Evolutionary conservation across 2,329 filamentous ascomycete genomes (phyloP), one percentile per base, ranked within the genome.

Genomic region (Aspergillus aculeatinus): DNA sequence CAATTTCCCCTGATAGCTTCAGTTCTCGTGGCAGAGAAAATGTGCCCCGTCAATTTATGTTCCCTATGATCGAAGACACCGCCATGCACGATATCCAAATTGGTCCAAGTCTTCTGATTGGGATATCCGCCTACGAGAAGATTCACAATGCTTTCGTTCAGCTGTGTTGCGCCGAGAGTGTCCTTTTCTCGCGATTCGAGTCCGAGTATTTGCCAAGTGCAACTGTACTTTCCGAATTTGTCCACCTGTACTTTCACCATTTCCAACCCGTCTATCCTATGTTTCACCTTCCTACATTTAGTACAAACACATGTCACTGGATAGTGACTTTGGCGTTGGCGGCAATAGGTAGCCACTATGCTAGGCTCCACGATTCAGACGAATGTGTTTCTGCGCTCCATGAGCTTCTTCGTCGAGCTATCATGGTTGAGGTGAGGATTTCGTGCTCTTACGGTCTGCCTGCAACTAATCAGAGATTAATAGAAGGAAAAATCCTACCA

Each of bases 251-350:
- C 63, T 74, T 77, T 25, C 67, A 72, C 44, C 70, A 72, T 48
- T 79, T 79, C 33, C 74, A 79, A 48, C 64, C 72, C 2, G 71
- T 74, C 51, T 76, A 79, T 52, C 78, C 78, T 6, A 72, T 80
- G 29, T 61, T 79, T 35, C 78, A 79, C 61, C 62, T 66, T 48
- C 60, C 74, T 47, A 75, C 74, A 5, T 77, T 80, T 58, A 64
- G 77, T 53, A 62, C 69, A 4, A 74, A 75, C 23, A 61, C 59
- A 51, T 72, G 68, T 31, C 73, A 79, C 59, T 80, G 77, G 77
- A 64, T 80, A 12, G 63, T 79, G 48, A 68, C 70, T 4, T 63
- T 80, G 53, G 74, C 78, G 14, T 63, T 79, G 48, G 66, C 77
- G 31, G 71, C 78, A 49, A 69, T 80, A 52, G 79, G 79, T 6